phyloP scores from a whole-genome alignment of 805 yeast genomes.

The Saccharomycopsis microspora region DNA sequence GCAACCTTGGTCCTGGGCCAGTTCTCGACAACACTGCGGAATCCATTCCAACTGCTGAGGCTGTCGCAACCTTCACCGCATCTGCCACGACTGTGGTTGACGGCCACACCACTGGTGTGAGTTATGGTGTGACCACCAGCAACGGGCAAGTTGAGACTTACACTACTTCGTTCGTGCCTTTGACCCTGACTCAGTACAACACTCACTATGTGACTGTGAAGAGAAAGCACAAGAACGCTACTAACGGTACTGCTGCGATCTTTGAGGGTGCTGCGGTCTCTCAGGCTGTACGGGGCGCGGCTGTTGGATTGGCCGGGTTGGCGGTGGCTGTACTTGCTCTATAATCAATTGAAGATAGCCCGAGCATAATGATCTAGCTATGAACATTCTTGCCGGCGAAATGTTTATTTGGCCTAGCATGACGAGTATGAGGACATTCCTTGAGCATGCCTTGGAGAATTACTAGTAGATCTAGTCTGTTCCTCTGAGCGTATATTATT shows the following conservation, averaged over 20 bases:
- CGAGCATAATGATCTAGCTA: not conserved
- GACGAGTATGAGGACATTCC: no score
- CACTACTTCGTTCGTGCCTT: slow-evolving; percentile 15
- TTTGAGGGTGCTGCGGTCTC: slow-evolving; percentile 6
- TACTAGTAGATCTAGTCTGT: no score
- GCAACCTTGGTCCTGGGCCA: slow-evolving; percentile 9
- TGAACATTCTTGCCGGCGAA: no score
- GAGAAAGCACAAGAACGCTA: slow-evolving; percentile 5
- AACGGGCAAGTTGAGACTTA: slow-evolving; percentile 7
- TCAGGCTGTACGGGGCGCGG: not conserved
- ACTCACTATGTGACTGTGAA: slow-evolving; percentile 13
- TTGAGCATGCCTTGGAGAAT: no score
- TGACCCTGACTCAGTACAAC: slow-evolving; percentile 15
- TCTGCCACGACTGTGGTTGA: slow-evolving; percentile 13
- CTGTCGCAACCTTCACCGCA: slow-evolving; percentile 5
- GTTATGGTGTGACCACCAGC: slow-evolving; percentile 5
- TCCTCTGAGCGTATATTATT: no score
- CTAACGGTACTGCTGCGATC: slow-evolving; percentile 1
- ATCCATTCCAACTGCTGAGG: slow-evolving; percentile 9
- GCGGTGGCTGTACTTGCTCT: slow-evolving; percentile 4
- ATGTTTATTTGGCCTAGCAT: no score
- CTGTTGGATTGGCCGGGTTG: slow-evolving; percentile 6
- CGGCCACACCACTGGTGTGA: slow-evolving; percentile 15
- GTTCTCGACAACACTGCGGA: slow-evolving; percentile 4
- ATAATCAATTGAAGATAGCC: not conserved